Evolutionary conservation across 2,329 filamentous ascomycete species (phyloP), one percentile per base, ranked within the genome.

Genomic region (Neofusicoccum laricinum): DNA sequence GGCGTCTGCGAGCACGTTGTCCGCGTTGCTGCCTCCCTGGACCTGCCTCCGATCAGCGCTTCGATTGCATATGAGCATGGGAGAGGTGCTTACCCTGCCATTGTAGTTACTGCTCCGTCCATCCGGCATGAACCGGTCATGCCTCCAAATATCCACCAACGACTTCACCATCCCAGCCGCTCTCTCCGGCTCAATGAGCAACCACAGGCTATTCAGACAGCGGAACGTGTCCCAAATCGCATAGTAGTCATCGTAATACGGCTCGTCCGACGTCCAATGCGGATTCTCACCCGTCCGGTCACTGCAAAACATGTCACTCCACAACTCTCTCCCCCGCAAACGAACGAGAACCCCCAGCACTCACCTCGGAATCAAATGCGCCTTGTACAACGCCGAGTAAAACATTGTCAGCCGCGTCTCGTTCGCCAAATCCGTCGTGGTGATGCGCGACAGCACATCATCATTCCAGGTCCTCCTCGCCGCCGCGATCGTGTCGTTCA

Each of bases 41-140:
- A 73, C 72, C 12, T 62, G 7, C 2, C 1, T 10, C 1, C 1
- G 2, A 2, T 43, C 19, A 51, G 40, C 40, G 7, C 34, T 1
- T 46, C 4, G 8, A 6, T 2, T 89, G 80, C 66, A 85, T 88
- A 63, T 81, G 83, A 19, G 5, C 11, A 15, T 49, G 8, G 3
- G 15, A n/a, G 3, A 19, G 34, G 17, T 12, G 25, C 36, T 34
- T 11, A 62, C 59, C 14, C 61, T 65, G 15, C 74, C 75, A 21
- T 76, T 77, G 65, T 72, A 76, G 34, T 75, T 73, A 1, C 72
- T 70, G 32, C 69, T 71, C 11, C 75, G 69, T 0, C 72, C 74
- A 61, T 76, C 75, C 0, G 75, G 75, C 69, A 77, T 73, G 57
- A 65, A 77, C 6, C 73, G 72, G 49, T 76, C 75, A 38, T 69